A percentile compares a stretch with the other conserved stretches of the same genome.
Evolutionary conservation across 2,329 filamentous ascomycete genomes (phyloP).

Genomic region (Claviceps fusiformis): DNA sequence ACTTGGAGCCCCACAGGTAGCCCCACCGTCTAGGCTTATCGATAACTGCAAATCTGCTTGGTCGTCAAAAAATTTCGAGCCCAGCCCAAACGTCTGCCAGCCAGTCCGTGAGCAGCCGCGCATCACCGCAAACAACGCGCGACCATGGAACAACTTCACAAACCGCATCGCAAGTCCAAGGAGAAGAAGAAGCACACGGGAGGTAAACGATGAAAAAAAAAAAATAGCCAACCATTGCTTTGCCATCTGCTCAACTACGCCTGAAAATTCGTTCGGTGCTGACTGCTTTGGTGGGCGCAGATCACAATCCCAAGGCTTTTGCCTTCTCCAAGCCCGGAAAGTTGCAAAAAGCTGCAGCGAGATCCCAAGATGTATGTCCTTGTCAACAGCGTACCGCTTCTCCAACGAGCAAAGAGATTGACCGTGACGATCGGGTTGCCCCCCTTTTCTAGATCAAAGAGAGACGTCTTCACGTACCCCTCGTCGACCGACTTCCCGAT

Average conservation of each 20-base stretch:
- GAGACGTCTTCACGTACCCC: slow-evolving; percentile 88
- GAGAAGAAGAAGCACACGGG: slow-evolving; percentile 64
- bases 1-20: not conserved
- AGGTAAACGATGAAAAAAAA: slow-evolving; percentile 25
- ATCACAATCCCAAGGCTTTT: slow-evolving; percentile 81
- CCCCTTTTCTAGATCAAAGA: slow-evolving; percentile 59
- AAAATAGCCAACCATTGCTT: not conserved
- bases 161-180: slow-evolving; percentile 74
- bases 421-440: not conserved
- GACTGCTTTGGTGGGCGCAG: slow-evolving; percentile 23
- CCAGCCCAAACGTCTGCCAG: not conserved
- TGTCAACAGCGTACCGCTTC: not conserved
- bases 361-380: slow-evolving; percentile 52
- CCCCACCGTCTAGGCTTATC: not conserved
- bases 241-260: no score
- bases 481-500: slow-evolving; percentile 89
- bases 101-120: not conserved
- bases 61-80: slow-evolving; percentile 3
- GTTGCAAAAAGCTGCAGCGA: slow-evolving; percentile 59
- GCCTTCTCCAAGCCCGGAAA: slow-evolving; percentile 71
- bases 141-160: slow-evolving; percentile 67
- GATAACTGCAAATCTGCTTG: not conserved
- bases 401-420: not conserved
- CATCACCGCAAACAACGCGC: slow-evolving; percentile 2
- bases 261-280: no score